Conservation (phyloP, 1,139 yeast genomes). For the Kodamaea suecica region DNA sequence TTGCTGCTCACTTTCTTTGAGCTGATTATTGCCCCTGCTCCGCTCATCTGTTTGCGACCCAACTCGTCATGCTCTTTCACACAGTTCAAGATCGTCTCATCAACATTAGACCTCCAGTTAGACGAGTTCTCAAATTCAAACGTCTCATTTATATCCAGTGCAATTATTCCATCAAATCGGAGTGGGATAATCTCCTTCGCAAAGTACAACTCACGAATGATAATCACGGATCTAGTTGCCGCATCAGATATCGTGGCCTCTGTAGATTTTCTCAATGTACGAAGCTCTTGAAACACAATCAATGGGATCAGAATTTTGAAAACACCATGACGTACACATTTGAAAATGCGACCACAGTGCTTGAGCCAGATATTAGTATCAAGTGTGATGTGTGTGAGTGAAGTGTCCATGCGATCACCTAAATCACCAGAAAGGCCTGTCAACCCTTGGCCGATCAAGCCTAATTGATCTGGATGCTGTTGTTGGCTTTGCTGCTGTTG, state of each 20-base stretch:
- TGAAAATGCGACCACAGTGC: constrained; percentile 73
- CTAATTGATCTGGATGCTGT: constrained; percentile 13
- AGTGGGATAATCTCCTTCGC: constrained; percentile 51
- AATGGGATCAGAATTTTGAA: constrained; percentile 62
- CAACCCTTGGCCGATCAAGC: too few species aligned
- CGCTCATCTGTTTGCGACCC: constrained; percentile 37
- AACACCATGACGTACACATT: constrained; percentile 60
- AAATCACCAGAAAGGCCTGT: constrained; percentile 33
- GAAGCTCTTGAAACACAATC: constrained; percentile 73
- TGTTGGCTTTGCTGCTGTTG: constrained; percentile 13
- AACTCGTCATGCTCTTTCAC: constrained; percentile 48
- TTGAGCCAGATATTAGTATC: constrained; percentile 82
- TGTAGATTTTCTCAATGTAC: constrained; percentile 69
- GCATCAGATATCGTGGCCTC: constrained; percentile 78
- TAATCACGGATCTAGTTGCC: constrained; percentile 75
- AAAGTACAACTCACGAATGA: constrained; percentile 61
- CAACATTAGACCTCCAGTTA: constrained; percentile 59
- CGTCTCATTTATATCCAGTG: constrained; percentile 54
- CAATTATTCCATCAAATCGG: constrained; percentile 56
- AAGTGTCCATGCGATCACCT: constrained; percentile 52
- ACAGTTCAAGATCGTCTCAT: constrained; percentile 56
- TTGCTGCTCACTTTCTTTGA: background rate
- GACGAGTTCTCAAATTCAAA: constrained; percentile 62
- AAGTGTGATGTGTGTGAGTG: constrained; percentile 58
- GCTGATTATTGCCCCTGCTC: constrained; percentile 26